phyloP scores from a whole-genome alignment of 2,329 filamentous ascomycete genomes.

The Trichoderma simmonsii region DNA sequence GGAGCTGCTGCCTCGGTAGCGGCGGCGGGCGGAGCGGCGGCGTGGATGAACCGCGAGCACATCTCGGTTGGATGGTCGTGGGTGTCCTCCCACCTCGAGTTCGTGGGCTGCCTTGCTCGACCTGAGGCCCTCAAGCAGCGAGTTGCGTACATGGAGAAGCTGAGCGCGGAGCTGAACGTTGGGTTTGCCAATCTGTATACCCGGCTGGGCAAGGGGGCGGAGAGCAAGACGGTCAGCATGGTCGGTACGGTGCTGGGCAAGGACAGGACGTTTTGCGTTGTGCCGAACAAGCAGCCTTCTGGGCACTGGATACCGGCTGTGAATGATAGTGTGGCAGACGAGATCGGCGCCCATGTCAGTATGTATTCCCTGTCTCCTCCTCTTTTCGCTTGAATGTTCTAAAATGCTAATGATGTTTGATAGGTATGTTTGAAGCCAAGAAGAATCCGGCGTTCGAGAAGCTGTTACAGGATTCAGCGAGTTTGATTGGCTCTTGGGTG shows the following conservation, averaged over 20 bases:
- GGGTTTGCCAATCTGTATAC: constrained; percentile 89
- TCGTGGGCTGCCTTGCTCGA: constrained; percentile 85
- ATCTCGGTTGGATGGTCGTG: constrained; percentile 74
- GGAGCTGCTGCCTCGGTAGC: constrained; percentile 82
- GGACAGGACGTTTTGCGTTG: constrained; percentile 83
- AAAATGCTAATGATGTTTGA: not conserved
- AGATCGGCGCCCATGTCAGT: constrained; percentile 75
- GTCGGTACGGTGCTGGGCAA: constrained; percentile 60
- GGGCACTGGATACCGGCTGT: constrained; percentile 66
- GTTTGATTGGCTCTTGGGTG: constrained; percentile 63
- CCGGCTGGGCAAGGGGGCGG: constrained; percentile 67
- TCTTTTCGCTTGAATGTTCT: not conserved
- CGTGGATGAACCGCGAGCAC: constrained; percentile 81
- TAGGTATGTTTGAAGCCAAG: constrained; percentile 69
- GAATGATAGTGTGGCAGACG: constrained; percentile 77
- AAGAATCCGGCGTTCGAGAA: constrained; percentile 71
- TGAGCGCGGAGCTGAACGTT: constrained; percentile 63
- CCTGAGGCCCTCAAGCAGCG: constrained; percentile 76
- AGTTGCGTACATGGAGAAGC: constrained; percentile 62
- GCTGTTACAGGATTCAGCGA: constrained; percentile 63
- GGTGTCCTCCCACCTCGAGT: constrained; percentile 88
- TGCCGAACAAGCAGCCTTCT: constrained; percentile 58
- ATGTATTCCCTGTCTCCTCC: not conserved
- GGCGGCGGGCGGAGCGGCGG: constrained; percentile 76
- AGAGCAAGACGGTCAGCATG: constrained; percentile 50